Evolutionary conservation across 345 rosid species (phyloP).

Genomic region (Aquilaria sinensis): DNA sequence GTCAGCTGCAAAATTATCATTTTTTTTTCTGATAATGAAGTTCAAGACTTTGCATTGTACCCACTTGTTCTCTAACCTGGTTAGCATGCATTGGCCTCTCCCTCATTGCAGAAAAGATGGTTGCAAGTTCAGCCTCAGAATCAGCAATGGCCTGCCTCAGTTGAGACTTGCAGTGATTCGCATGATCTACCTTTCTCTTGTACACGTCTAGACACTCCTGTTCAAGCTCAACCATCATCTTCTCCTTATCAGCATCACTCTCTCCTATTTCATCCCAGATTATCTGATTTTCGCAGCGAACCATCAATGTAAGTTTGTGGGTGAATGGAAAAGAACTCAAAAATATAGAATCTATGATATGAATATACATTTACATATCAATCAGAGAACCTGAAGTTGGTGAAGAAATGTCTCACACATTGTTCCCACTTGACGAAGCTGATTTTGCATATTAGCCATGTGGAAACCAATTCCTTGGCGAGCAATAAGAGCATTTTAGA

Average conservation of each 20-base stretch:
- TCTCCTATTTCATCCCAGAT: slow-evolving; percentile 99
- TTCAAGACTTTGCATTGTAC: no score
- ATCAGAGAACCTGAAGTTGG: slow-evolving; percentile 64
- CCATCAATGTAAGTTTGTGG: background rate
- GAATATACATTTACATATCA: background rate
- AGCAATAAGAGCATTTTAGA: no score
- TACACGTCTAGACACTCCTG: slow-evolving; percentile 93
- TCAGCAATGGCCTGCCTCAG: slow-evolving; percentile 83
- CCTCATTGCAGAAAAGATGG: slow-evolving; percentile 85
- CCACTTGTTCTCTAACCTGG: slow-evolving; percentile 43
- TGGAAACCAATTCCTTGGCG: slow-evolving; percentile 1
- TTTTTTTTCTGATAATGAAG: no score
- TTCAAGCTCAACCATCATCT: slow-evolving; percentile 87
- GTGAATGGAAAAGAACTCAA: no score
- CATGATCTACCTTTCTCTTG: slow-evolving; percentile 87
- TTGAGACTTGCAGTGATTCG: slow-evolving; percentile 78
- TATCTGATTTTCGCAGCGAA: slow-evolving; percentile 33
- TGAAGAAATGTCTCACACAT: slow-evolving; percentile 72
- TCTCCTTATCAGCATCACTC: slow-evolving; percentile 70
- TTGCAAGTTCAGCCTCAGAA: slow-evolving; percentile 85
- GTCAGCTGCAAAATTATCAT: no score
- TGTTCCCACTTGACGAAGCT: slow-evolving; percentile 56
- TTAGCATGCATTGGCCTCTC: slow-evolving; percentile 86
- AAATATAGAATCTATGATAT: background rate
- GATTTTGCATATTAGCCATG: slow-evolving; percentile 38